Evolutionary conservation across 73 alveolate genomes (phyloP), one percentile per base, ranked within the genome.

Genomic region (Tetrahymena borealis): DNA sequence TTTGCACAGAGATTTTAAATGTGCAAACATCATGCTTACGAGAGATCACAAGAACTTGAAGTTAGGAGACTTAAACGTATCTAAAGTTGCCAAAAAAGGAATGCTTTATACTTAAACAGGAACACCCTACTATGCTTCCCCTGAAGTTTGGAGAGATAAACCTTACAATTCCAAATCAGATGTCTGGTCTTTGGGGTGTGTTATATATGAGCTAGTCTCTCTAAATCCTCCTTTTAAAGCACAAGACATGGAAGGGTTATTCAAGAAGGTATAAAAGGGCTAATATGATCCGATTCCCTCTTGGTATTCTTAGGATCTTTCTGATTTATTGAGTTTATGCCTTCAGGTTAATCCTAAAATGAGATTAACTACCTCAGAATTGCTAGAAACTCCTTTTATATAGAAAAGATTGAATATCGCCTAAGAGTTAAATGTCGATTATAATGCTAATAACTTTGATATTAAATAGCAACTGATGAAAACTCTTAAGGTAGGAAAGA

Each of bases 131-230:
- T 96, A 96, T 96, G 99, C 99, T 7, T 92, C 97, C 43, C 99
- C 99, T 11, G 99, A 98, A 90, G 99, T 98, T 0, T 98, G 99
- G 99, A 97, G 95, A 90, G 99, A 98, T 96, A 93, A 96, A 41
- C 99, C 99, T 39, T 98, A 98, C 94, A 99, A 97, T 91, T 94
- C 95, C 24, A 97, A 96, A 95, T 96, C 99, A 95, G 99, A 98
- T 96, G 96, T 98, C 28, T 98, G 99, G 99, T 96, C 99, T 1
- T 92, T 98, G 35, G 99, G 99, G 7, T 97, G 99, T 92, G 99
- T 98, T 20, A 85, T 98, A 38, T 98, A 98, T 95, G 99, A 98
- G 96, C 96, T 97, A 98, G 97, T 97, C 13, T 94, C 98, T 42
- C 93, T 98, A 37, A 95, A 95, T 42, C 99, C 99, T 33, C 99